These are phyloP conservation scores for Claviceps sorghi DNA, from an alignment of 2,329 filamentous ascomycete species.

Conservation along the genomic window DNA sequence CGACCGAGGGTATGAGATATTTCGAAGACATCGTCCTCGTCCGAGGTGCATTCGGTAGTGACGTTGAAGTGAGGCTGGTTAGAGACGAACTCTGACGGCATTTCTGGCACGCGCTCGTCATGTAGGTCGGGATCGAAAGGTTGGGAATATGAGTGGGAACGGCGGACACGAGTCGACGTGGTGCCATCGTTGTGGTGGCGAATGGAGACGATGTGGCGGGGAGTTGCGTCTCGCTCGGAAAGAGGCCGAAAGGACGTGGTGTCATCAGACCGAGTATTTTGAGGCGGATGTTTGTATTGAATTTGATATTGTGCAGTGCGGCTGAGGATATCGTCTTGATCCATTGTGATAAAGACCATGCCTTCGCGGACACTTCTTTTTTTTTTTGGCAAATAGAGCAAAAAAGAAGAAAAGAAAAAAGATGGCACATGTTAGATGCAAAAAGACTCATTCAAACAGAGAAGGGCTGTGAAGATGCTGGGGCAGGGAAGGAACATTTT, in stretches of 20 bases:
- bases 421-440: neutral
- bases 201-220: slow-evolving; percentile 32
- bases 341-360: slow-evolving; percentile 84
- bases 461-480: neutral
- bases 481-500: neutral
- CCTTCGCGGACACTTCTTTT: slow-evolving; percentile 64
- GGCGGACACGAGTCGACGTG: slow-evolving; percentile 12
- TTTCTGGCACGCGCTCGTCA: slow-evolving; percentile 35
- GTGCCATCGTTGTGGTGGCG: slow-evolving; percentile 38
- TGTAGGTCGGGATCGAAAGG: slow-evolving; percentile 25
- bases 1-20: slow-evolving; percentile 19
- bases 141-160: slow-evolving; percentile 16
- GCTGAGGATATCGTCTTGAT: slow-evolving; percentile 57
- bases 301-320: slow-evolving; percentile 65
- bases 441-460: too few relatives aligned
- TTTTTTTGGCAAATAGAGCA: neutral
- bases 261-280: slow-evolving; percentile 2
- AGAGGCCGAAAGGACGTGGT: slow-evolving; percentile 4
- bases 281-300: slow-evolving; percentile 34
- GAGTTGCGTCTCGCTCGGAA: slow-evolving; percentile 10
- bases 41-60: slow-evolving; percentile 46
- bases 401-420: neutral
- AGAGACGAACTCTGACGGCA: slow-evolving; percentile 39
- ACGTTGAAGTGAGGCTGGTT: slow-evolving; percentile 36
- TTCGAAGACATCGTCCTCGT: slow-evolving; percentile 31